phyloP scores from a whole-genome alignment of 768 basidiomycete genomes.

The Pulveroboletus sp. region DNA sequence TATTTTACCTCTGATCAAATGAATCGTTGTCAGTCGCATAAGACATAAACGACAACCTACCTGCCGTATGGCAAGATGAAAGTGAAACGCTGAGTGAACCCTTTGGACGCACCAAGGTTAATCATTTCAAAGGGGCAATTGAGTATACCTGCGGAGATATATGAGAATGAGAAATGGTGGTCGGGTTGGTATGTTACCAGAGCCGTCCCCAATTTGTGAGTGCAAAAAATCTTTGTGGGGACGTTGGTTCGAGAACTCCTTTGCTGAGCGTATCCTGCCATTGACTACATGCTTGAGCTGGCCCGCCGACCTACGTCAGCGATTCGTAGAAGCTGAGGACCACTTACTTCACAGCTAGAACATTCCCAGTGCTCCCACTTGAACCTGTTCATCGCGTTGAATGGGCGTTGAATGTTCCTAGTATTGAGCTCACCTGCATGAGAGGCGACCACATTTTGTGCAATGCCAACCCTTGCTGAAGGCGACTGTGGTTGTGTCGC shows the following conservation, averaged over 20 bases:
- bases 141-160: conserved; percentile 16
- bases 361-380: conserved; percentile 81
- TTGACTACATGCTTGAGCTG: conserved; percentile 16
- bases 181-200: conserved; percentile 17
- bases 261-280: conserved; percentile 27
- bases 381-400: conserved; percentile 39
- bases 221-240: conserved; percentile 25
- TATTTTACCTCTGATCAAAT: conserved; percentile 49
- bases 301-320: background rate
- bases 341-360: conserved; percentile 51
- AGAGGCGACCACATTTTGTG: conserved; percentile 62
- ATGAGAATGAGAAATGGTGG: background rate
- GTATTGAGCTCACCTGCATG: conserved; percentile 54
- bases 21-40: background rate
- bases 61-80: conserved; percentile 48
- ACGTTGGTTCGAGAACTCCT: conserved; percentile 38
- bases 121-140: conserved; percentile 14
- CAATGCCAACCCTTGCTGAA: conserved; percentile 74
- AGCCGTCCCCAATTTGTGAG: conserved; percentile 27
- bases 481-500: conserved; percentile 49
- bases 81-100: conserved; percentile 36
- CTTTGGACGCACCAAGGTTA: conserved; percentile 19
- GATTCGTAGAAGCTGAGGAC: background rate
- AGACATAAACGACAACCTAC: conserved; percentile 27
- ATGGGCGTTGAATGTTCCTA: background rate